Evolutionary conservation across 2,329 filamentous ascomycete genomes (phyloP), one percentile per base, ranked within the genome.

Genomic region (Paramyrothecium sp.): DNA sequence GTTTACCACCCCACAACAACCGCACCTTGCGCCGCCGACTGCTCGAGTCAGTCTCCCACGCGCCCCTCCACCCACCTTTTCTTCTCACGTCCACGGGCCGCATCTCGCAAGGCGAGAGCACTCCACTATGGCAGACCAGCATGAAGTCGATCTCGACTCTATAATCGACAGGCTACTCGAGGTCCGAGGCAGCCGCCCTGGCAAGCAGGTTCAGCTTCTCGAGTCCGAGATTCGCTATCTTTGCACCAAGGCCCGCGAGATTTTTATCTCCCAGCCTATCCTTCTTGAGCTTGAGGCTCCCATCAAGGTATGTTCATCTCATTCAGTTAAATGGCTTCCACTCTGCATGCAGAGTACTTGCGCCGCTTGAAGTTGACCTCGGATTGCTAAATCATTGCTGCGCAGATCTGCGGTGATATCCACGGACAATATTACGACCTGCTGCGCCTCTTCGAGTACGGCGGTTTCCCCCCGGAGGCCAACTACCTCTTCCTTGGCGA

Each of bases 401-500:
- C 53, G 20, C 71, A 99, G 95, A 99, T 99, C 73, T 98, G 94
- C 77, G 95, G 95, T 78, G 95, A 98, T 79, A 98, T 99, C 68
- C 95, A 98, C 77, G 95, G 95, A 65, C 95, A 99, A 81, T 99
- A 99, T 81, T 97, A 97, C 78, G 95, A 99, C 76, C 86, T 99
- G 61, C 85, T 99, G 66, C 92, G 95, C 71, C 84, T 99, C 60
- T 99, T 99, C 78, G 95, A 99, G 79, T 97, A 97, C 73, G 94
- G 95, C 67, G 95, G 95, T 63, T 98, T 99, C 80, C 95, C 95
- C 56, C 95, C 95, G 16, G 93, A 98, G 80, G 93, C 95, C 71
- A 99, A 99, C 83, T 99, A 98, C 79, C 91, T 99, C 68, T 99
- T 99, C 85, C 90, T 99, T 53, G 95, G 95, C 67, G 95, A 99